Base-by-base conservation (phyloP, 192 early-diverging fungal genomes). In the Mortierella antarctica region DNA sequence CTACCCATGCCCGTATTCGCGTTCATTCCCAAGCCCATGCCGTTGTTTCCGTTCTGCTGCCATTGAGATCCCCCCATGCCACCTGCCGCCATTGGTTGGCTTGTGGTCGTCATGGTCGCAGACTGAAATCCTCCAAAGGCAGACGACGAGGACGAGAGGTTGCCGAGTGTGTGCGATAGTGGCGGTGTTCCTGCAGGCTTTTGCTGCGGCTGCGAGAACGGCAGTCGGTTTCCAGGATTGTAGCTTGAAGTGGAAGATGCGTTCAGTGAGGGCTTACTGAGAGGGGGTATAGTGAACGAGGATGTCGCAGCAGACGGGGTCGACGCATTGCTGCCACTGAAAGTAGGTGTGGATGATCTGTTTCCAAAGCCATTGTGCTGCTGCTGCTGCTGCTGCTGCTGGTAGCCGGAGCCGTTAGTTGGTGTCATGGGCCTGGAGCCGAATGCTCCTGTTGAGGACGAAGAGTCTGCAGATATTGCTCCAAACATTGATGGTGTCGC, bases 111-210 rank as follows among this genome's bases (percentile, higher is more conserved):
- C 52, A 62, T 70, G 18, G 58, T 40, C 1, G 65, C 77, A 10
- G 77, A 47, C n/a, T 80, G 77, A 70, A 80, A 80, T 13, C 77
- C 77, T 31, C 77, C 77, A 68, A 80, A 80, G 14, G 77, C 59
- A 21, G 77, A 80, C 1, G 40, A 56, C 4, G 77, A 67, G 10
- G 77, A 57, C n/a, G 77, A 80, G 17, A 80, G 52, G 55, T 80
- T 80, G 46, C 77, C 77, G 2, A 80, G 63, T 3, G 77, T 80
- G 42, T 80, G 77, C 5, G 77, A 80, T 5, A 80, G 41, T 23
- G 77, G 77, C 8, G 65, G 69, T 6, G 77, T 68, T 5, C 77
- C 77, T 39, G 70, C 65, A 46, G 77, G 77, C 42, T 80, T 80
- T 48, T 80, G 77, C 52, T 80, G 77, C 23, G 77, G 77, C 70